Percentiles rank a stretch among this genome's conserved stretches.
phyloP scores from a whole-genome alignment of 2,329 filamentous ascomycete genomes.

The Colletotrichum camelliae region DNA sequence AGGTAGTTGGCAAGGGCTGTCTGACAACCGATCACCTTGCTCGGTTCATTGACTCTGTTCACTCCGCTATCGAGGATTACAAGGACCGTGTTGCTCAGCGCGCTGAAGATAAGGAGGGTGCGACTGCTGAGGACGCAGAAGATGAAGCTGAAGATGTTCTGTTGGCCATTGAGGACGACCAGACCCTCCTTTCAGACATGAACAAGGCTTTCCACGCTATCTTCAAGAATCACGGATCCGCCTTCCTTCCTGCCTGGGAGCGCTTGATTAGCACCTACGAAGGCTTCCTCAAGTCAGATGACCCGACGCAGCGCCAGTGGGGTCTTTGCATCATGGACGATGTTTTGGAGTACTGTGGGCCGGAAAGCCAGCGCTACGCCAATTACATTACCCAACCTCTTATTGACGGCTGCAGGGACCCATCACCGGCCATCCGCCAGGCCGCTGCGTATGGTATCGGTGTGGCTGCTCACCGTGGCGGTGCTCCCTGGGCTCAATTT shows the following conservation, averaged over 20 bases:
- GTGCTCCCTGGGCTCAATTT: slow-evolving; percentile 86
- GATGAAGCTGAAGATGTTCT: slow-evolving; percentile 87
- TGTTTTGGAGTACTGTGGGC: slow-evolving; percentile 94
- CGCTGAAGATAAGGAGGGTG: slow-evolving; percentile 77
- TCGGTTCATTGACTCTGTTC: slow-evolving; percentile 85
- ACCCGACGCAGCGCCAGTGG: slow-evolving; percentile 96
- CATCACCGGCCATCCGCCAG: slow-evolving; percentile 90
- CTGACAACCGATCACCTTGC: slow-evolving; percentile 81
- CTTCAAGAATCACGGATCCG: slow-evolving; percentile 91
- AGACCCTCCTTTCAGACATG: slow-evolving; percentile 97
- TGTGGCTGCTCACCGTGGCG: slow-evolving; percentile 92
- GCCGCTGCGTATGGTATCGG: slow-evolving; percentile 96
- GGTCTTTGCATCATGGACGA: slow-evolving; percentile 99
- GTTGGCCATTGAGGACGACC: slow-evolving; percentile 95
- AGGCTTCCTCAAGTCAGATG: slow-evolving; percentile 78
- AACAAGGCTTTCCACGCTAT: slow-evolving; percentile 99
- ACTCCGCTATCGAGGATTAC: slow-evolving; percentile 90
- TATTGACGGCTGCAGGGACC: slow-evolving; percentile 83
- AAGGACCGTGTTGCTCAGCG: slow-evolving; percentile 84
- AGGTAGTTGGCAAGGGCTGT: slow-evolving; percentile 88
- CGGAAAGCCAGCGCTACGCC: slow-evolving; percentile 85
- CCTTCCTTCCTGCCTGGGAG: slow-evolving; percentile 90
- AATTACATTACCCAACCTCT: slow-evolving; percentile 87
- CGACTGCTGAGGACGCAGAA: slow-evolving; percentile 84
- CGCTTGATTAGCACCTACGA: slow-evolving; percentile 85